Base-by-base conservation (phyloP, 2,329 filamentous ascomycete genomes). In the Verticillium nubilum region DNA sequence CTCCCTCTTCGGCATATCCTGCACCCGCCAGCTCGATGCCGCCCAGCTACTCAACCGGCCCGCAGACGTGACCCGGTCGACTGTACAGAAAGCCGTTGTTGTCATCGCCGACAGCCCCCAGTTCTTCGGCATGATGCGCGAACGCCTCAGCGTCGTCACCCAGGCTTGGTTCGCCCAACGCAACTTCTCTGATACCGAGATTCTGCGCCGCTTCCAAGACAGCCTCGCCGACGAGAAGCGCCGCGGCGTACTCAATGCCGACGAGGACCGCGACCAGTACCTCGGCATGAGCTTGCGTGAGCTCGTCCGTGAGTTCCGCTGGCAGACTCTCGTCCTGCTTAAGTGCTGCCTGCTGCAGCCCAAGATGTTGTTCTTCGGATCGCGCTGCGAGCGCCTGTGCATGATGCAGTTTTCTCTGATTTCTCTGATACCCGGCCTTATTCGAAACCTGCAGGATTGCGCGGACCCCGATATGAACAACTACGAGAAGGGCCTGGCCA, bases 281-380 rank as follows among this genome's bases (percentile, higher is more conserved):
- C 84, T 98, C 64, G 95, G 94, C 74, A 84, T 84, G 84, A 96
- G 91, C 64, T 79, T 97, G 65, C 85, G 95, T 59, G 94, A 98
- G 76, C 83, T 99, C 71, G 89, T 99, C 59, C 89, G 94, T 72
- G 91, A 97, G 73, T 99, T 96, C 74, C 92, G 91, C 73, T 92
- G 92, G 81, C 93, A 99, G 80, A 96, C 93, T 0, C 77, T 99
- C 62, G 91, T 98, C 55, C 80, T 99, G 59, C 87, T 99, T 70
- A 99, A 99, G 78, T 96, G 91, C 72, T 89, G 93, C 72, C 78
- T 99, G 63, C 80, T 99, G 63, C 94, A 99, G 73, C 94, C 92
- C 58, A 99, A 98, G 93, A 98, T 98, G 90, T 87, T 99, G 58
- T 98, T 99, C 78, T 99, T 98, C 69, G 93, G 95, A 63, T 92